These are phyloP conservation scores for Daldinia sp. DNA, from an alignment of 2,329 filamentous ascomycete species.

Conservation along the genomic window DNA sequence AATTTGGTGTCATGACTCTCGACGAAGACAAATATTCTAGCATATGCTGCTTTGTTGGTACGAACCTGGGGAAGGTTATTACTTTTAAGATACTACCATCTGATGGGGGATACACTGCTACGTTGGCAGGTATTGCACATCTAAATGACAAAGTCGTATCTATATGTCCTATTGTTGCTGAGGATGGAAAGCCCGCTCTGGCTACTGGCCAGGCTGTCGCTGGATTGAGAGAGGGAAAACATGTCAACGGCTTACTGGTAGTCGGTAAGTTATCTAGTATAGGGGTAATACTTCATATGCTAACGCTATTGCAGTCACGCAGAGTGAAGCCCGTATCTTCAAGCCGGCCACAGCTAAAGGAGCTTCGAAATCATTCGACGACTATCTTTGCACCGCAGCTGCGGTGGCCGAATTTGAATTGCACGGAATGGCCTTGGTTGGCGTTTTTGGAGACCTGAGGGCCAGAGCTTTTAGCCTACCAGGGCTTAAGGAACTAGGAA, in stretches of 20 bases:
- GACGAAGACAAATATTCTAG: constrained; percentile 97
- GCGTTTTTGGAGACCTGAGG: constrained; percentile 85
- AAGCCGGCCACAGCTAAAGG: constrained; percentile 87
- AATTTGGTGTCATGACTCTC: constrained; percentile 93
- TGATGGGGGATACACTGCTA: constrained; percentile 77
- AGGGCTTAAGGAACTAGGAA: constrained; percentile 84
- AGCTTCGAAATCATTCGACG: constrained; percentile 91
- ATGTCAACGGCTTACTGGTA: constrained; percentile 83
- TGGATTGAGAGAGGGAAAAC: constrained; percentile 78
- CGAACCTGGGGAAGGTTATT: constrained; percentile 82
- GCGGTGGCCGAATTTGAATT: constrained; percentile 79
- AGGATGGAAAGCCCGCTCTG: constrained; percentile 78
- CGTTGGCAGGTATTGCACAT: constrained; percentile 74
- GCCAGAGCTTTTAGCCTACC: constrained; percentile 89
- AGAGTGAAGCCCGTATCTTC: constrained; percentile 87
- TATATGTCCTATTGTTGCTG: constrained; percentile 82
- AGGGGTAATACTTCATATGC: constrained; percentile 18
- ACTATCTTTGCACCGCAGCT: constrained; percentile 83
- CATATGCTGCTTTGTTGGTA: constrained; percentile 92
- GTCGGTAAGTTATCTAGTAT: constrained; percentile 65
- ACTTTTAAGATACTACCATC: constrained; percentile 92
- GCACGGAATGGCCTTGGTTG: constrained; percentile 82
- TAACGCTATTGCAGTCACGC: constrained; percentile 62
- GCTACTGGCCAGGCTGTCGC: constrained; percentile 82
- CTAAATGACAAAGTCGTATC: constrained; percentile 79